These are phyloP conservation scores for Cafeteria roenbergensis DNA, from an alignment of 108 stramenopile species.

Conservation along the genomic window DNA sequence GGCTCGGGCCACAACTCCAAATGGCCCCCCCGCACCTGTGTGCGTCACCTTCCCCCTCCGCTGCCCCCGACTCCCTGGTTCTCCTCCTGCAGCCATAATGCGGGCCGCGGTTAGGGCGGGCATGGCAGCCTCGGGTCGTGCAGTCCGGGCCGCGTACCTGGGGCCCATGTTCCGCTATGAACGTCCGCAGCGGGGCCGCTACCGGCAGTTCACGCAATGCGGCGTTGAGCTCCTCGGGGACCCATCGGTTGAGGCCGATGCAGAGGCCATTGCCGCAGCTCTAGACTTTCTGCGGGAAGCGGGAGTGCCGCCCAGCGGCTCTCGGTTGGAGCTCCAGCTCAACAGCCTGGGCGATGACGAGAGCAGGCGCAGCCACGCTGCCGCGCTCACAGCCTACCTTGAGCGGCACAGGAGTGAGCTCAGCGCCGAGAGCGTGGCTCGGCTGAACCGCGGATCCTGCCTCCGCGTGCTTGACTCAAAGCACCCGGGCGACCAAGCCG, in stretches of 20 bases:
- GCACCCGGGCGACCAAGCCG: neutral
- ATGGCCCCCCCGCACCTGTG: no score
- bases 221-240: conserved; percentile 12
- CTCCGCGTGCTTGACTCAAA: conserved; percentile 13
- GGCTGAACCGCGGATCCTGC: neutral
- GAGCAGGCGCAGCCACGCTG: neutral
- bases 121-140: neutral
- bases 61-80: no score
- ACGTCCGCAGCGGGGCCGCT: conserved; percentile 9
- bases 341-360: conserved; percentile 9
- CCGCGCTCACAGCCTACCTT: neutral
- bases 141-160: neutral
- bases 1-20: no score
- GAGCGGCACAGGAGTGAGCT: neutral
- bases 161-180: conserved; percentile 17
- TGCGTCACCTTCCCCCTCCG: no score
- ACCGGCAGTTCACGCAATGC: conserved; percentile 12
- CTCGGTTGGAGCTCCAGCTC: conserved; percentile 4
- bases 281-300: neutral
- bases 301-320: neutral
- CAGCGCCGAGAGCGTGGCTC: neutral
- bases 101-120: no score
- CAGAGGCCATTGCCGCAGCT: conserved; percentile 1
- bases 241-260: neutral
- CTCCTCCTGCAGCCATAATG: no score